These are phyloP conservation scores for Angomonas ambiguus DNA, from an alignment of 208 protist species.

Conservation along the genomic window DNA sequence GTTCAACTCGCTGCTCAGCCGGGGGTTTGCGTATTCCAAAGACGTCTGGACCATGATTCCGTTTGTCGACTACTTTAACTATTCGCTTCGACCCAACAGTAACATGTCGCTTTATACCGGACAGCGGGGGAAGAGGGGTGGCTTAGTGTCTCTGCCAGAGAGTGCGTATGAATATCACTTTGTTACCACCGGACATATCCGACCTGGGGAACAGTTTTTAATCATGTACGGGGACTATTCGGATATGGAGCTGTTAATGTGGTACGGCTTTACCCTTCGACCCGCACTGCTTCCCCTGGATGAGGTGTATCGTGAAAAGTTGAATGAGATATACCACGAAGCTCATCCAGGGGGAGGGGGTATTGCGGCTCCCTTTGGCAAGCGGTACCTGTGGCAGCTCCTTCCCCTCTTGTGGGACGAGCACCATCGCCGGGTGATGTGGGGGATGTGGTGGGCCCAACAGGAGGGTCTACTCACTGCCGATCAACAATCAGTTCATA, in stretches of 20 bases:
- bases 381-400: neutral
- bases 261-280: constrained; percentile 88
- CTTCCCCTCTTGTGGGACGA: neutral
- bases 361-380: neutral
- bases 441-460: neutral
- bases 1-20: constrained; percentile 84
- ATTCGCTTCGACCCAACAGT: constrained; percentile 61
- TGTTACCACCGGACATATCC: constrained; percentile 29
- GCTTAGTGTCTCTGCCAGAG: neutral
- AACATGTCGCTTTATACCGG: constrained; percentile 33
- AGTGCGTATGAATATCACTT: constrained; percentile 45
- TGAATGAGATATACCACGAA: neutral
- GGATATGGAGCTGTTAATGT: constrained; percentile 83
- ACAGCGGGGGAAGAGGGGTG: neutral
- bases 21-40: constrained; percentile 73
- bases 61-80: constrained; percentile 92
- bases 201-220: constrained; percentile 55
- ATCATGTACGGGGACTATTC: constrained; percentile 86
- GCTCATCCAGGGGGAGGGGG: neutral
- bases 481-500: neutral
- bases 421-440: neutral
- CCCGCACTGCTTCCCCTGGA: constrained; percentile 44
- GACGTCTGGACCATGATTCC: constrained; percentile 91
- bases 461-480: neutral
- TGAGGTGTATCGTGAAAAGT: neutral